phyloP scores from a whole-genome alignment of 1,139 yeast genomes.

The Arxiozyma bovina region DNA sequence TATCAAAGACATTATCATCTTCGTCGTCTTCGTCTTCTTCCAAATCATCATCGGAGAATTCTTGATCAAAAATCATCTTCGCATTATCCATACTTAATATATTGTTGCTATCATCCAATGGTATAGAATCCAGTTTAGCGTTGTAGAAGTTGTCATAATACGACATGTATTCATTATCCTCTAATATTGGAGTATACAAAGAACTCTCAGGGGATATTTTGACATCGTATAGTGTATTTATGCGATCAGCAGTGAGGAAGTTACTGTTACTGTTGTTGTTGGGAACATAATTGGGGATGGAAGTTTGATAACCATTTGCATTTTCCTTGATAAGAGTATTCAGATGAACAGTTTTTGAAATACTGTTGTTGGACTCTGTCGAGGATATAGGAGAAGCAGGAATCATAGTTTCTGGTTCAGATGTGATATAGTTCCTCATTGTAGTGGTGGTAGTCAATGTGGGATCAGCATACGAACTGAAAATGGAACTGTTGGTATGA shows the following conservation, averaged over 20 bases:
- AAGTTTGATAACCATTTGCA: background rate
- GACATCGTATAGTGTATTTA: conserved; percentile 7
- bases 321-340: conserved; percentile 13
- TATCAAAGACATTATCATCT: conserved; percentile 32
- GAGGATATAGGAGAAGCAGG: background rate
- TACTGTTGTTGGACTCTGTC: background rate
- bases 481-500: conserved; percentile 16
- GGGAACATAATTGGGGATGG: conserved; percentile 6
- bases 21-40: conserved; percentile 28
- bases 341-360: conserved; percentile 21
- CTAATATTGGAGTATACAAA: conserved; percentile 10
- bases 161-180: conserved; percentile 8
- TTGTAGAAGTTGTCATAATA: conserved; percentile 5
- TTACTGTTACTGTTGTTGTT: background rate
- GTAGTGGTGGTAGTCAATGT: conserved; percentile 29
- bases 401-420: background rate
- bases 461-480: conserved; percentile 35
- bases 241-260: background rate
- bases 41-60: conserved; percentile 32
- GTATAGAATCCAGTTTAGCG: conserved; percentile 21
- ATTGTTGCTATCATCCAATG: conserved; percentile 25
- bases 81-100: conserved; percentile 26
- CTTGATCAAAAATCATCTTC: conserved; percentile 40
- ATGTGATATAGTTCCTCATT: background rate
- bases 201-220: conserved; percentile 12